Base-by-base conservation (phyloP, 768 basidiomycete species). In the Neoboletus brunneissimus region DNA sequence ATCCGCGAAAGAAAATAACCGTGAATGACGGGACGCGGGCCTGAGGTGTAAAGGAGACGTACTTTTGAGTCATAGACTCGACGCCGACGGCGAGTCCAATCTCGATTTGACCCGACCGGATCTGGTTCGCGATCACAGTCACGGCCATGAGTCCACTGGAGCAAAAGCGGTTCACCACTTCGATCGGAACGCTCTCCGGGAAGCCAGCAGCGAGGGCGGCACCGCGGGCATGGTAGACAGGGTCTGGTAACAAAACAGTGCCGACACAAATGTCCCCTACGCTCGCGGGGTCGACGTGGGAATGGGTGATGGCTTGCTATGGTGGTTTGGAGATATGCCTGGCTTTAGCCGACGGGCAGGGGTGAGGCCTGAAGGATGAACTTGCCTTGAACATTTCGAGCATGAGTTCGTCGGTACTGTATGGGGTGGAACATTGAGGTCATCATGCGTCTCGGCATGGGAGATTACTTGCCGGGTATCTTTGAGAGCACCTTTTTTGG, bases 61-160 rank as follows among this genome's bases (percentile, higher is more conserved):
- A 89, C 82, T 87, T 87, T 65, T 82, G 73, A 12, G 86, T 86
- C 93, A 96, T 93, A 72, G 84, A 88, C 72, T 95, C 92, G 16
- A 89, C 80, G n/a, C 91, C 94, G 47, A 91, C 70, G 31, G 89
- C 89, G 18, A 93, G 76, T 3, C 91, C 91, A 51, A 92, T 77
- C 43, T 91, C 82, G 43, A 92, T 89, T 67, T 92, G 87, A n/a
- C 89, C 88, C 12, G 78, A 78, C 16, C 82, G 79, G 47, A 94
- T 83, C 64, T 88, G 83, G 70, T 91, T 92, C 22, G 88, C 81
- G 54, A 93, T 84, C 31, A 80, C 79, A 11, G 87, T 88, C 31
- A 87, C 78, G 13, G 91, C 88, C 87, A 92, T 90, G n/a, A 94
- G 81, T 25, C 90, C 91, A 56, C 85, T 88, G 3, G 89, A 89